Evolutionary conservation across 805 yeast genomes (phyloP).

Genomic region (Sugiyamaella valdiviana): DNA sequence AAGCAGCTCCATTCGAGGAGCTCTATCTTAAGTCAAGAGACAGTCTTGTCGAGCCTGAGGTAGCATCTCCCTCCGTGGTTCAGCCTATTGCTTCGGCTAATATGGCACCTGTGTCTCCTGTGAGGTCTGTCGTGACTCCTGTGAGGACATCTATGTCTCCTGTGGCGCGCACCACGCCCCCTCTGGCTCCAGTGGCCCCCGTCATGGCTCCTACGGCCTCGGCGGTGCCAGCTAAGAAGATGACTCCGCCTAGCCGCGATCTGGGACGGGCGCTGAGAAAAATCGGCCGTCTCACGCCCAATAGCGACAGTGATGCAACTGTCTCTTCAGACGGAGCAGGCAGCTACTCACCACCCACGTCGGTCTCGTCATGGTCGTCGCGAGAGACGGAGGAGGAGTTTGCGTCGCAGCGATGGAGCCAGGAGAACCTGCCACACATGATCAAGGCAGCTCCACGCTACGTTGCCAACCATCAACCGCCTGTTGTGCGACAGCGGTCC

Average conservation of each 20-base stretch:
- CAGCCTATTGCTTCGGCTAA: too few species aligned
- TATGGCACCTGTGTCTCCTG: too few species aligned
- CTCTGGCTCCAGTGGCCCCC: too few species aligned
- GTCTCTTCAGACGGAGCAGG: background rate
- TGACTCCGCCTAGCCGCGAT: background rate
- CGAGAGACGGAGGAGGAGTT: conserved; percentile 8
- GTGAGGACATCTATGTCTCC: too few species aligned
- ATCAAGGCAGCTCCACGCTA: conserved; percentile 4
- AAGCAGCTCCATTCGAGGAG: conserved; percentile 11
- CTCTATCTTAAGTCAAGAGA: conserved; percentile 17
- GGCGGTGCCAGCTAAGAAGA: background rate
- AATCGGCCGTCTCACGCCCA: background rate
- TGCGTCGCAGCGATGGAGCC: conserved; percentile 3
- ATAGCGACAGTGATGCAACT: conserved; percentile 1
- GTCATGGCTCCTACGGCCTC: too few species aligned
- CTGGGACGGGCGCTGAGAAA: conserved; percentile 1
- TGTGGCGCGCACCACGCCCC: too few species aligned
- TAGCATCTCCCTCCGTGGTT: too few species aligned
- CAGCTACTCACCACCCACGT: conserved; percentile 10
- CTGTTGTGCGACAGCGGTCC: background rate
- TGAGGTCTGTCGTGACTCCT: too few species aligned
- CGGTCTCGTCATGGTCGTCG: conserved; percentile 11
- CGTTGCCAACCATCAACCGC: background rate
- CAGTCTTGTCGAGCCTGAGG: background rate
- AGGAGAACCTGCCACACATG: conserved; percentile 7